Percentiles rank a stretch among this genome's conserved stretches.
Evolutionary conservation across 345 rosid species (phyloP).

Genomic region (Salix purpurea): DNA sequence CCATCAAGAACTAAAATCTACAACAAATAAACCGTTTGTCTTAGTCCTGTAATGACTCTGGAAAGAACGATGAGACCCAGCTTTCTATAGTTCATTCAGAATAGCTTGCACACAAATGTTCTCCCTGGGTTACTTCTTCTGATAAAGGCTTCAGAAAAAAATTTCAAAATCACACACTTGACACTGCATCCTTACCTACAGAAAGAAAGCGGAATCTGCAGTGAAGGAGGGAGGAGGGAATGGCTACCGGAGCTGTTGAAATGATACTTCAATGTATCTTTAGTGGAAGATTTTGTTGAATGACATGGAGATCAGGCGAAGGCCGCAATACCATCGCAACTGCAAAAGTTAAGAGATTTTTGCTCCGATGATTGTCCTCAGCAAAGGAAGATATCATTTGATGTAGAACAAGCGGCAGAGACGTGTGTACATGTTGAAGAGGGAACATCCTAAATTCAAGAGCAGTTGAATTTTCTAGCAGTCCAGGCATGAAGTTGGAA

Average conservation of each 20-base stretch:
- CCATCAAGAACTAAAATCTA: not conserved
- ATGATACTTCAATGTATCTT: constrained; percentile 2
- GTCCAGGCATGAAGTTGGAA: too few species aligned
- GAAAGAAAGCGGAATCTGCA: not conserved
- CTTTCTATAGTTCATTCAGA: not conserved
- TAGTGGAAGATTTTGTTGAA: constrained; percentile 6
- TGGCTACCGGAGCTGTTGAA: constrained; percentile 4
- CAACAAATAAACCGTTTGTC: not conserved
- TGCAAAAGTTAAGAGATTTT: constrained; percentile 13
- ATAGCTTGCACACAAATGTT: not conserved
- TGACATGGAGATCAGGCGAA: constrained; percentile 11
- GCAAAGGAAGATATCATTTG: not conserved
- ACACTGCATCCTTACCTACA: not conserved
- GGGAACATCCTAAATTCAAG: too few species aligned
- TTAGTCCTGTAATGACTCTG: not conserved
- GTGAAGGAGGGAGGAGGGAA: not conserved
- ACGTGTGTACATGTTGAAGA: too few species aligned
- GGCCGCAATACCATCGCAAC: constrained; percentile 21
- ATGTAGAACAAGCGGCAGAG: too few species aligned
- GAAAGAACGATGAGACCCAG: not conserved
- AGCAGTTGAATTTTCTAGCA: too few species aligned
- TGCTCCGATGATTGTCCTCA: not conserved
- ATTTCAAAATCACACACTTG: not conserved
- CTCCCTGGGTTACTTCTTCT: not conserved
- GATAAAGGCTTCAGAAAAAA: too few species aligned